Evolutionary conservation across 208 protist genomes (phyloP).

Genomic region (Lotmaria passim): DNA sequence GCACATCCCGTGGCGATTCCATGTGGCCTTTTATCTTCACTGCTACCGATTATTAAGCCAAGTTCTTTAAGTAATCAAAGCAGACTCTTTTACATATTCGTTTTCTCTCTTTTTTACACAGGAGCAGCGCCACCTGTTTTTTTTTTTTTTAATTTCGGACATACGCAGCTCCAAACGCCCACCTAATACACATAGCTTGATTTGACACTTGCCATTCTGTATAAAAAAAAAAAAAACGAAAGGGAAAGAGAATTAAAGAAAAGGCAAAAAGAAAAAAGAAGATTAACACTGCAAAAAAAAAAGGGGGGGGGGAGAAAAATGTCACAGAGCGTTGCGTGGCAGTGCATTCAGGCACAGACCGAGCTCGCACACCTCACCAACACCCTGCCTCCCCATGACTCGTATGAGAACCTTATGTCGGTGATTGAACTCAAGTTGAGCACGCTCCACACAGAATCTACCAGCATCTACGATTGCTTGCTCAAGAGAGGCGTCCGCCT

Average conservation of each 20-base stretch:
- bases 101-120: too few relatives aligned
- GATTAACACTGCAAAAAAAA: neutral
- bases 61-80: too few relatives aligned
- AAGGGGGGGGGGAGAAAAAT: neutral
- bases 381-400: constrained; percentile 21
- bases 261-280: neutral
- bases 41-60: too few relatives aligned
- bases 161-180: too few relatives aligned
- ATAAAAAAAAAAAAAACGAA: too few relatives aligned
- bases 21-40: too few relatives aligned
- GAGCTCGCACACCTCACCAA: constrained; percentile 32
- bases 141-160: too few relatives aligned
- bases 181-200: too few relatives aligned
- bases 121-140: too few relatives aligned
- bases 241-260: neutral
- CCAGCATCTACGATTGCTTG: constrained; percentile 8
- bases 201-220: too few relatives aligned
- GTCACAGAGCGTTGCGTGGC: constrained; percentile 3
- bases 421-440: neutral
- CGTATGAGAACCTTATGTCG: constrained; percentile 1
- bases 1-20: too few relatives aligned
- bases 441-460: neutral
- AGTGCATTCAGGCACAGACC: constrained; percentile 29
- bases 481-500: constrained; percentile 1
- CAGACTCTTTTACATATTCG: too few relatives aligned